A percentile compares a stretch with the other conserved stretches of the same genome.
Evolutionary conservation across 805 yeast genomes (phyloP).

Genomic region (Yarrowia sp.): DNA sequence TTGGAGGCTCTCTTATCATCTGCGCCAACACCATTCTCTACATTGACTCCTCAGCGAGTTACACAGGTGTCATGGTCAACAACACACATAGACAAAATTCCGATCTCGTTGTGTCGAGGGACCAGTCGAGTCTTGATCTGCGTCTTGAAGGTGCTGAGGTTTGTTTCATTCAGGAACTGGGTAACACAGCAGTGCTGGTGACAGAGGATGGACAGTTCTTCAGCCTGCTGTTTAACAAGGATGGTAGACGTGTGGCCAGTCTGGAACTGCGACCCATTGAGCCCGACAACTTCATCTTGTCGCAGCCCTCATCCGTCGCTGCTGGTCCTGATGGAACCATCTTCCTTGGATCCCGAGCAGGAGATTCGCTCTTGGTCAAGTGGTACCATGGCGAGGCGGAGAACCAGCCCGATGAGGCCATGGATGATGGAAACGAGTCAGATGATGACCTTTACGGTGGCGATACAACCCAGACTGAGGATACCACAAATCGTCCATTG

Average conservation of each 20-base stretch:
- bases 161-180: constrained; percentile 22
- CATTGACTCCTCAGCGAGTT: constrained; percentile 72
- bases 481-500: constrained; percentile 4
- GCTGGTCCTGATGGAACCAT: background rate
- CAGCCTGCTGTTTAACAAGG: constrained; percentile 39
- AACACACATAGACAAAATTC: constrained; percentile 46
- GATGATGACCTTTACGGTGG: constrained; percentile 15
- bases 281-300: constrained; percentile 8
- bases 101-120: constrained; percentile 41
- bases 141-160: constrained; percentile 50
- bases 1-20: constrained; percentile 63
- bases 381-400: constrained; percentile 12
- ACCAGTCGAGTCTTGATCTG: constrained; percentile 51
- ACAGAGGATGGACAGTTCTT: constrained; percentile 46
- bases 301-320: constrained; percentile 11
- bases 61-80: constrained; percentile 61
- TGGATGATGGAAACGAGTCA: constrained; percentile 15
- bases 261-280: constrained; percentile 1
- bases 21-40: constrained; percentile 79
- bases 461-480: background rate
- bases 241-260: constrained; percentile 40
- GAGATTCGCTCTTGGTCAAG: constrained; percentile 9
- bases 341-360: constrained; percentile 15
- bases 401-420: background rate
- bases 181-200: constrained; percentile 41